Evolutionary conservation across 1,284 basidiomycete genomes (phyloP), one percentile per base, ranked within the genome.

Genomic region (Ceratobasidium sp.): DNA sequence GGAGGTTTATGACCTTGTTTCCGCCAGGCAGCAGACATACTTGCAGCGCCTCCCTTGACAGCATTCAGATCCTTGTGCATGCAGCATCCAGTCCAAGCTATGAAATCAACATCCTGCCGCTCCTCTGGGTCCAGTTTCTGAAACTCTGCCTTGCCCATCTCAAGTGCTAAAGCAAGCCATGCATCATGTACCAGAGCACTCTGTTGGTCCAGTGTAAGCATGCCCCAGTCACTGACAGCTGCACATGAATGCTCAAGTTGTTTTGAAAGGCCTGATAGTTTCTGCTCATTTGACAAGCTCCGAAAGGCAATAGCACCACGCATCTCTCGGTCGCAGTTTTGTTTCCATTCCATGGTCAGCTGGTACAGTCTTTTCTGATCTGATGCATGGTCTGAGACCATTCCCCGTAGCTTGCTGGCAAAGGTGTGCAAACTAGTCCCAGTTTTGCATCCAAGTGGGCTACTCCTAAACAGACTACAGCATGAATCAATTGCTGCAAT

Each of bases 41-140:
- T 66, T 8, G 53, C 65, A 54, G 80, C 79, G 0, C 84, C 82
- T 0, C 80, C 82, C 63, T 82, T 82, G 34, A 84, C 78, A n/a
- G 76, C 72, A 74, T 85, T 85, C 14, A 81, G 77, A 7, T 84
- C 83, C 74, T 85, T 85, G 77, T 85, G 84, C 81, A 83, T 83
- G 46, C 80, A 80, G 75, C 84, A 84, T 0, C 84, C 82, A 9
- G 77, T 77, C 78, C 80, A 80, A 22, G 83, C 73, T 76, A 69
- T 22, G 11, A 65, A 65, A 24, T 48, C 43, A n/a, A 34, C 29
- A 14, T 48, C 31, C 8, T 11, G 13, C 29, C 51, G 41, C 11
- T 1, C 24, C 29, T 65, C 63, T 22, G 22, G 27, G 29, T 16
- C 9, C 0, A 51, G 63, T 11, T 34, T 34, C 8, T 22, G 63